Conservation (phyloP, 148 eudicot genomes). For the Camellia lanceoleosa region DNA sequence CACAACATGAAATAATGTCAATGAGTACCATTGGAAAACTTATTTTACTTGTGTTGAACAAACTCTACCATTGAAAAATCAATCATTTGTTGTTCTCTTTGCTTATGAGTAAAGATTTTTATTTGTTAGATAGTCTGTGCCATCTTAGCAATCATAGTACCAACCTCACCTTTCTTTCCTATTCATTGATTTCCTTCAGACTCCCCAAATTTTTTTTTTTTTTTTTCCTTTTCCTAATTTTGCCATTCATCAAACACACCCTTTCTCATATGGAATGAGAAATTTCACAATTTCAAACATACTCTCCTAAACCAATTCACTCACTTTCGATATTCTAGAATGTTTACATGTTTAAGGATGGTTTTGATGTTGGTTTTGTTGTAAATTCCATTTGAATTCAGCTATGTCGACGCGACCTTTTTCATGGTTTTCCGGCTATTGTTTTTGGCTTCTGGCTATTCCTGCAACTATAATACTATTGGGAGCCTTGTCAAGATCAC, state of each 20-base stretch:
- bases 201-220: neutral
- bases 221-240: too few relatives aligned
- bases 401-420: neutral
- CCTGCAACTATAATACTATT: neutral
- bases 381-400: neutral
- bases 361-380: neutral
- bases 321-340: neutral
- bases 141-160: neutral
- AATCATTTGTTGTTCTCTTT: neutral
- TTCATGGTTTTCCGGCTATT: neutral
- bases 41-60: neutral
- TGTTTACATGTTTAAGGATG: too few relatives aligned
- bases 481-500: constrained; percentile 7
- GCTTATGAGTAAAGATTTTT: constrained; percentile 4
- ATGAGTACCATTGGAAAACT: neutral
- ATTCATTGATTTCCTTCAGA: neutral
- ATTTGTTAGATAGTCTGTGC: neutral
- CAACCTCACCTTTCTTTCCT: neutral
- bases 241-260: neutral
- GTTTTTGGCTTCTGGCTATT: constrained; percentile 4
- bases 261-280: neutral
- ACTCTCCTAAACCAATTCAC: neutral
- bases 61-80: constrained; percentile 8
- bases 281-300: neutral
- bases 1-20: too few relatives aligned